A percentile compares a stretch with the other conserved stretches of the same genome.
Conservation (phyloP, 2,329 filamentous ascomycete genomes). For the Sphaerulina vaccinii region DNA sequence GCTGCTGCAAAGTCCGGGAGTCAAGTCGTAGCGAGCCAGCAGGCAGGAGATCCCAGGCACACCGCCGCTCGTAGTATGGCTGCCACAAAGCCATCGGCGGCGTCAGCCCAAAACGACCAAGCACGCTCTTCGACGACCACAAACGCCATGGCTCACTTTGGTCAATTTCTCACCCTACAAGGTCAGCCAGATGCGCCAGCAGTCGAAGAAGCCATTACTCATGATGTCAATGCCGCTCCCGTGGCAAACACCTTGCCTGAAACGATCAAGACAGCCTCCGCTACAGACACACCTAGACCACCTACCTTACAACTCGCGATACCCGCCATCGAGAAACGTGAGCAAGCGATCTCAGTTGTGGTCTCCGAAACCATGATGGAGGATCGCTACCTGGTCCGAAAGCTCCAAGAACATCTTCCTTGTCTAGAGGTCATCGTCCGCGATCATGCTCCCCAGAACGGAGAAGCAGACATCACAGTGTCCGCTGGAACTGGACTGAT, state of each 20-base stretch:
- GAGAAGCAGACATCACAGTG: conserved; percentile 70
- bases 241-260: not conserved
- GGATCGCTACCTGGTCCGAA: conserved; percentile 37
- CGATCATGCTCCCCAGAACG: conserved; percentile 38
- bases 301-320: not conserved
- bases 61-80: not conserved
- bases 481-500: conserved; percentile 69
- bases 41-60: not conserved
- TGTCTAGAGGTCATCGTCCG: conserved; percentile 58
- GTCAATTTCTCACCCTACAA: conserved; percentile 2
- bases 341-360: not conserved
- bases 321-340: not conserved
- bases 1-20: not conserved
- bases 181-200: not conserved
- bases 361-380: not conserved
- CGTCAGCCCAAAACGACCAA: not conserved
- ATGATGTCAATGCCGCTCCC: not conserved
- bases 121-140: not conserved
- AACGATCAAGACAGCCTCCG: not conserved
- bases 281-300: not conserved
- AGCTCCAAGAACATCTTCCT: conserved; percentile 52
- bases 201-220: not conserved
- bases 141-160: conserved; percentile 8
- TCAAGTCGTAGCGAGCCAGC: not conserved
- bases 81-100: not conserved